These are phyloP conservation scores for Diaporthe sp. DNA, from an alignment of 2,329 filamentous ascomycete species.

Conservation along the genomic window DNA sequence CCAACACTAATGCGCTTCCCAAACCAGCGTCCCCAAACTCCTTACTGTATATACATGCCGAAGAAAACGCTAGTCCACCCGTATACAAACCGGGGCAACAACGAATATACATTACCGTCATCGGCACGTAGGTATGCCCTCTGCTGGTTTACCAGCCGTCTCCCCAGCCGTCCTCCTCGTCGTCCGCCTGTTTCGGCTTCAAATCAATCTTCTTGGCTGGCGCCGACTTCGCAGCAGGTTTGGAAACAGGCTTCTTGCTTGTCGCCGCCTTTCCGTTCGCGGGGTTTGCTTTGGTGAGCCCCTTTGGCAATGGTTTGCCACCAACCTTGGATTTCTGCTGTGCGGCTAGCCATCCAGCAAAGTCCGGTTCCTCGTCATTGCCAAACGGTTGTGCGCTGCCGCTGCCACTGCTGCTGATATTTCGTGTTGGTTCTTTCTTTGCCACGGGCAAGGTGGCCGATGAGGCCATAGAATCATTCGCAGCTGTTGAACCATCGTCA, in stretches of 20 bases:
- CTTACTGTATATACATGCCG: slow-evolving; percentile 28
- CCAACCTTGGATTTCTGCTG: slow-evolving; percentile 81
- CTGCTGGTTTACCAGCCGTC: slow-evolving; percentile 68
- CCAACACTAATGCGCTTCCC: slow-evolving; percentile 13
- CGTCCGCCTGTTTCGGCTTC: slow-evolving; percentile 71
- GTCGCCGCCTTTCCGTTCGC: slow-evolving; percentile 50
- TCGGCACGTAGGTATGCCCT: background rate
- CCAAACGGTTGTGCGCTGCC: slow-evolving; percentile 72
- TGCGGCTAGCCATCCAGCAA: slow-evolving; percentile 93
- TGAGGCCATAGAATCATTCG: slow-evolving; percentile 41
- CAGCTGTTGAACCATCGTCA: slow-evolving; percentile 54
- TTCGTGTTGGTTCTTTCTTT: slow-evolving; percentile 45
- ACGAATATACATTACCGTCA: slow-evolving; percentile 33
- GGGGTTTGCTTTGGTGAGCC: slow-evolving; percentile 73
- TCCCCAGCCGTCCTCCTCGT: slow-evolving; percentile 72
- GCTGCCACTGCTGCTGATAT: slow-evolving; percentile 45
- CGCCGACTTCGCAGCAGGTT: slow-evolving; percentile 59
- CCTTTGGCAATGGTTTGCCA: slow-evolving; percentile 83
- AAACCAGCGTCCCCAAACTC: slow-evolving; percentile 27
- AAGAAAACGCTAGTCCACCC: slow-evolving; percentile 5
- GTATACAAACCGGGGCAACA: slow-evolving; percentile 1
- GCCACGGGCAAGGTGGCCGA: slow-evolving; percentile 39
- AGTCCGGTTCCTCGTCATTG: slow-evolving; percentile 91
- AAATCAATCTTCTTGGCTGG: slow-evolving; percentile 77
- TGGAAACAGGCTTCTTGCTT: slow-evolving; percentile 59